Conservation (phyloP, 176 grass and related monocot genomes). For the Canna indica region DNA sequence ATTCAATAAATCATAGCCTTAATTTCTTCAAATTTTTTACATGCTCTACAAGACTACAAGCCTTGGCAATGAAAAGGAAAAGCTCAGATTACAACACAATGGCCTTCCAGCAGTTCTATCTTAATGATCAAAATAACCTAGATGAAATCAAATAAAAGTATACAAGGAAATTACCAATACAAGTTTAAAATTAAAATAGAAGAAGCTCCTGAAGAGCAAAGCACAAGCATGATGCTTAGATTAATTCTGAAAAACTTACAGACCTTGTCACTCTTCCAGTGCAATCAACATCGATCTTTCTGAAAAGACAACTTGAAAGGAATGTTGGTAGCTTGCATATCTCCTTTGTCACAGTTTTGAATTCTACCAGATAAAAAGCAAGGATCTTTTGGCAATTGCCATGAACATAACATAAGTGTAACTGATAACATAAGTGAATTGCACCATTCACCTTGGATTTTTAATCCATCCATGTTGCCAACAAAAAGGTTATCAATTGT, state of each 20-base stretch:
- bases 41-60: too few species aligned
- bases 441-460: constrained; percentile 49
- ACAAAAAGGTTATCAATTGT: constrained; percentile 91
- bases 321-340: constrained; percentile 93
- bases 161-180: neutral
- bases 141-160: too few species aligned
- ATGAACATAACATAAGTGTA: constrained; percentile 2
- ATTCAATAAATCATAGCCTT: too few species aligned
- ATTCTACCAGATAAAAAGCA: constrained; percentile 50
- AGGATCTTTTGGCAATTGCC: constrained; percentile 21
- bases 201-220: neutral
- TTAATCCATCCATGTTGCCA: constrained; percentile 68
- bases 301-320: constrained; percentile 74
- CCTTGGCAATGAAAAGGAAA: too few species aligned
- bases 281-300: constrained; percentile 63
- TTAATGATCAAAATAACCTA: neutral
- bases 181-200: neutral
- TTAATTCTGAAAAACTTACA: neutral
- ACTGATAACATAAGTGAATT: constrained; percentile 10
- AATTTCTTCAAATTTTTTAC: too few species aligned
- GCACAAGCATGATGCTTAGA: constrained; percentile 1
- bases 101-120: too few species aligned
- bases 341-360: constrained; percentile 88
- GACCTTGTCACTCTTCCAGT: constrained; percentile 83
- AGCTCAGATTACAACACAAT: too few species aligned